Conservation (phyloP, 106 monocot genomes). For the Apostasia ramifera region DNA sequence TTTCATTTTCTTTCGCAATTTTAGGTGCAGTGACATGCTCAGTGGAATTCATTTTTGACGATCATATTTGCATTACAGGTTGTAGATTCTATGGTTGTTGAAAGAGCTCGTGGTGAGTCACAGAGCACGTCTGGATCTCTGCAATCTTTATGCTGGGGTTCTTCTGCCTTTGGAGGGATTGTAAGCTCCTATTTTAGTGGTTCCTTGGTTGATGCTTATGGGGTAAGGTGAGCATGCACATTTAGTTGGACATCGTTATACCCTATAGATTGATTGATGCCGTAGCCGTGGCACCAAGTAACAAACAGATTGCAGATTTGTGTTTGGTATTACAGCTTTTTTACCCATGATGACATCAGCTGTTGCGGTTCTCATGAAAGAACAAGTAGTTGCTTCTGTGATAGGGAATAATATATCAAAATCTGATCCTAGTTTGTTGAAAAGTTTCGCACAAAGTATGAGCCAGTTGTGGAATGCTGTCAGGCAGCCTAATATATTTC, state of each 20-base stretch:
- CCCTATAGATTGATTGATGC: not conserved
- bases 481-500: slow-evolving; percentile 78
- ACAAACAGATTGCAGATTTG: slow-evolving; percentile 57
- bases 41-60: too few species aligned
- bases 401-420: slow-evolving; percentile 27
- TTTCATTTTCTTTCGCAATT: too few species aligned
- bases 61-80: slow-evolving; percentile 40
- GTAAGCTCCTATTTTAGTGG: slow-evolving; percentile 98
- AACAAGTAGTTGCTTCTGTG: slow-evolving; percentile 30
- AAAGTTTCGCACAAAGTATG: slow-evolving; percentile 52
- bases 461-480: slow-evolving; percentile 76
- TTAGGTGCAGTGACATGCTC: too few species aligned
- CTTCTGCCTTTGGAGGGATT: slow-evolving; percentile 96
- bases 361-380: slow-evolving; percentile 94
- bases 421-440: slow-evolving; percentile 43
- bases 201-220: slow-evolving; percentile 84
- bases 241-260: not conserved
- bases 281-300: not conserved
- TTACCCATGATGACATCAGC: slow-evolving; percentile 95
- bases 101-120: slow-evolving; percentile 96
- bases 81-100: slow-evolving; percentile 99
- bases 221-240: slow-evolving; percentile 60
- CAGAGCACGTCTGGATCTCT: slow-evolving; percentile 98
- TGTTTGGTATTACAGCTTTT: slow-evolving; percentile 90
- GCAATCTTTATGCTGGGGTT: slow-evolving; percentile 97